phyloP scores from a whole-genome alignment of 2,329 filamentous ascomycete species.

The Fusarium udum region DNA sequence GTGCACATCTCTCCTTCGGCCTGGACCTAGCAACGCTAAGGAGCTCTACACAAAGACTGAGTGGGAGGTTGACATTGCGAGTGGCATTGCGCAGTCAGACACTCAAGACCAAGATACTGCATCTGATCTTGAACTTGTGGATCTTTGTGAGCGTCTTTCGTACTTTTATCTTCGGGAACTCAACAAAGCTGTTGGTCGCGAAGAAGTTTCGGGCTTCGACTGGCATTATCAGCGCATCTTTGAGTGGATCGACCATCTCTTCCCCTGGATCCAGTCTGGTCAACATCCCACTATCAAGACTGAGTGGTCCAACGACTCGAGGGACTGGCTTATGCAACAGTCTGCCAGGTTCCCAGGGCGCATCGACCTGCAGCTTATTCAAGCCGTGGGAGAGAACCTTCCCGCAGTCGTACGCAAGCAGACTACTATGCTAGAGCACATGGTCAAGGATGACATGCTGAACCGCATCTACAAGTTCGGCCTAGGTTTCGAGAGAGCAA shows the following conservation, averaged over 20 bases:
- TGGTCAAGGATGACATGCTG: conserved; percentile 49
- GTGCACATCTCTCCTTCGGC: background rate
- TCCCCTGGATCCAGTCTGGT: background rate
- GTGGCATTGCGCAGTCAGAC: background rate
- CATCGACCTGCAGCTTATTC: conserved; percentile 39
- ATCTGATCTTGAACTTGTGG: conserved; percentile 4
- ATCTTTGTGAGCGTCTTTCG: background rate
- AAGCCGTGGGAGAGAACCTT: conserved; percentile 48
- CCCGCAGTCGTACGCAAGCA: conserved; percentile 47
- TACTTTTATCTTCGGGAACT: conserved; percentile 1
- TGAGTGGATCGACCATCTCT: conserved; percentile 2
- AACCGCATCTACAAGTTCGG: conserved; percentile 45
- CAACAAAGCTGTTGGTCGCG: background rate
- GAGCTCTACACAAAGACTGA: conserved; percentile 3
- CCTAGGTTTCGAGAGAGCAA: conserved; percentile 5
- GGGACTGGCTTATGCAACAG: background rate
- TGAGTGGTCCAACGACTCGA: background rate
- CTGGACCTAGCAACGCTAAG: background rate
- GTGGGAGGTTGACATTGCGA: background rate
- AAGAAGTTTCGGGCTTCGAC: background rate
- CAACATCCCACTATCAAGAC: background rate
- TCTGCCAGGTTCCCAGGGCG: background rate
- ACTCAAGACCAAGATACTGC: background rate
- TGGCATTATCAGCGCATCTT: background rate
- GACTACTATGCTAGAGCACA: conserved; percentile 49